phyloP scores from a whole-genome alignment of 2,329 filamentous ascomycete genomes.

The Trichoderma aggressivum region DNA sequence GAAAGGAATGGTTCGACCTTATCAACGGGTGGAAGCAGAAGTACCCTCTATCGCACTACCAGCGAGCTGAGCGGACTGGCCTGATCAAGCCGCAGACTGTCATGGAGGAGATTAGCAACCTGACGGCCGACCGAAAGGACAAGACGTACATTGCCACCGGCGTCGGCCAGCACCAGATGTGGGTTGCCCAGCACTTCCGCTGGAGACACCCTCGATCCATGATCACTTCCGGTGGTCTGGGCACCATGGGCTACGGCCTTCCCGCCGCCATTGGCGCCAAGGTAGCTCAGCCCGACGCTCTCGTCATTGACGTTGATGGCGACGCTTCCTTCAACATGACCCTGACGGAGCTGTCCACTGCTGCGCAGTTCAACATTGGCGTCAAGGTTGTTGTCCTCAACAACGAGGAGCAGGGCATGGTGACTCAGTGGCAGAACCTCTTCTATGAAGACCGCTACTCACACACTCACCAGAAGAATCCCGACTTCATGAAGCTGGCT shows the following conservation, averaged over 20 bases:
- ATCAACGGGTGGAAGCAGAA: conserved; percentile 88
- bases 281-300: conserved; percentile 69
- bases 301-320: conserved; percentile 94
- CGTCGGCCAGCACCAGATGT: conserved; percentile 98
- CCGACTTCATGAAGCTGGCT: conserved; percentile 90
- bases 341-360: conserved; percentile 88
- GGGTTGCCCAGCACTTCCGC: conserved; percentile 93
- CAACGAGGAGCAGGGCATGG: conserved; percentile 98
- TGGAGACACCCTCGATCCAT: conserved; percentile 90
- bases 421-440: conserved; percentile 96
- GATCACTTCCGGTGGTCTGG: conserved; percentile 94
- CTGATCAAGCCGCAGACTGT: conserved; percentile 92
- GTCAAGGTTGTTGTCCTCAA: conserved; percentile 94
- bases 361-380: conserved; percentile 92
- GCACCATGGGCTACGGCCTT: conserved; percentile 84
- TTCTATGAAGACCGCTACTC: conserved; percentile 94
- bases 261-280: conserved; percentile 95
- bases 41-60: conserved; percentile 81
- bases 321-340: conserved; percentile 99
- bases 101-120: conserved; percentile 83
- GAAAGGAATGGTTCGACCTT: conserved; percentile 83
- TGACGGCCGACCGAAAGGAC: conserved; percentile 77
- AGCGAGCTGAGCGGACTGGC: conserved; percentile 70
- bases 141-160: conserved; percentile 87
- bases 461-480: conserved; percentile 91